phyloP scores from a whole-genome alignment of 345 rosid species.

The Populus ilicifolia region DNA sequence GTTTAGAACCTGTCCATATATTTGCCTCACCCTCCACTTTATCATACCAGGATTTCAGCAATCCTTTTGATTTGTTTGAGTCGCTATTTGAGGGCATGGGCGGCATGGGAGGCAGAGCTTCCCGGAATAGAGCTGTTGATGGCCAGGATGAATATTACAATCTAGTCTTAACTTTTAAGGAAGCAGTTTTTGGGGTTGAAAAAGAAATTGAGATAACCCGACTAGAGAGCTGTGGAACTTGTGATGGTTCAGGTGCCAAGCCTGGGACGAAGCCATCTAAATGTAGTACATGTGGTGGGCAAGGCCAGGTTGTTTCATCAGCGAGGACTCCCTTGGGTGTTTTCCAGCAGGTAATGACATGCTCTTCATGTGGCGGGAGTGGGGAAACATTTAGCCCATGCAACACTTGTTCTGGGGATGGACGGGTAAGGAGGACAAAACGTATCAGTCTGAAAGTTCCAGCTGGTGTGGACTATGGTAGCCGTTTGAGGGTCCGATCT shows the following conservation, averaged over 20 bases:
- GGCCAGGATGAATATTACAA: constrained; percentile 92
- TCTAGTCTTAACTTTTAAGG: constrained; percentile 73
- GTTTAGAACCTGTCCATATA: neutral
- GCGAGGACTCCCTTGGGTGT: constrained; percentile 93
- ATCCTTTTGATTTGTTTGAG: constrained; percentile 92
- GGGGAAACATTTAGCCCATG: constrained; percentile 81
- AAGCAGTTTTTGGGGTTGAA: constrained; percentile 90
- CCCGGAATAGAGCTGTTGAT: constrained; percentile 74
- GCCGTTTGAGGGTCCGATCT: constrained; percentile 86
- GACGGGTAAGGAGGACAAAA: constrained; percentile 81
- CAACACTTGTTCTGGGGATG: constrained; percentile 81
- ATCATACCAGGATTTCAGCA: constrained; percentile 77
- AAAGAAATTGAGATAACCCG: constrained; percentile 92
- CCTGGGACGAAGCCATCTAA: constrained; percentile 74
- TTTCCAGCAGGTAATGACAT: constrained; percentile 95
- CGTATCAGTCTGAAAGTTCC: constrained; percentile 92
- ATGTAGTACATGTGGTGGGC: constrained; percentile 90
- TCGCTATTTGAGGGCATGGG: constrained; percentile 82
- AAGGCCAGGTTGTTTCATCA: constrained; percentile 90
- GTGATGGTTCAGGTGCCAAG: constrained; percentile 90
- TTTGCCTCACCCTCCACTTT: neutral
- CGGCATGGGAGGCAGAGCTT: constrained; percentile 55
- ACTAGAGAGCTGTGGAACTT: constrained; percentile 79
- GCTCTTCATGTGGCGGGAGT: constrained; percentile 75
- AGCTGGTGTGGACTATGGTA: constrained; percentile 92